These are phyloP conservation scores for Boletus subcaerulescens DNA, from an alignment of 768 basidiomycete genomes.

Conservation along the genomic window DNA sequence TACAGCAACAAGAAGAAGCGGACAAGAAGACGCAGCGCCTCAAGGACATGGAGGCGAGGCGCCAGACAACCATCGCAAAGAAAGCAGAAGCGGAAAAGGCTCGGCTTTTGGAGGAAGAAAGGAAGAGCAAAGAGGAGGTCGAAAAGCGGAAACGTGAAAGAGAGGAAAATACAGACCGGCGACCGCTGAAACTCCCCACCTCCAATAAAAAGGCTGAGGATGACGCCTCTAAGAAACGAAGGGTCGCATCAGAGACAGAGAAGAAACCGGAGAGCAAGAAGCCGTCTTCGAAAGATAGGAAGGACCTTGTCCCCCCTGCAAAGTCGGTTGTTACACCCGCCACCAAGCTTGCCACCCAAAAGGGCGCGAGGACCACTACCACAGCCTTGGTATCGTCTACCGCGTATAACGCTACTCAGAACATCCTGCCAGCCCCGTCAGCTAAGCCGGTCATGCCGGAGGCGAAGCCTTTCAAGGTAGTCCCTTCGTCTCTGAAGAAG, in stretches of 20 bases:
- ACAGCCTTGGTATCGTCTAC: slow-evolving; percentile 36
- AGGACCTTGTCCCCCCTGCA: slow-evolving; percentile 26
- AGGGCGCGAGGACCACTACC: slow-evolving; percentile 35
- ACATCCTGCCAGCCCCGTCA: slow-evolving; percentile 26
- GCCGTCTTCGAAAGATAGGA: slow-evolving; percentile 54
- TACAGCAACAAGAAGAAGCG: slow-evolving; percentile 84
- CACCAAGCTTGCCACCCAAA: slow-evolving; percentile 30
- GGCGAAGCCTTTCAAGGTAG: slow-evolving; percentile 36
- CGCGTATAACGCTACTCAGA: slow-evolving; percentile 39
- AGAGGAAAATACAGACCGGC: slow-evolving; percentile 73
- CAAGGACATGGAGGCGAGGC: slow-evolving; percentile 80
- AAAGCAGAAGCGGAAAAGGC: slow-evolving; percentile 79
- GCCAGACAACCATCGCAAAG: slow-evolving; percentile 65
- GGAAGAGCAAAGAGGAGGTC: slow-evolving; percentile 66
- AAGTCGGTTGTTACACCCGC: slow-evolving; percentile 28
- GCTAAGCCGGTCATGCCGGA: slow-evolving; percentile 31
- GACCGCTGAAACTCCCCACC: slow-evolving; percentile 46
- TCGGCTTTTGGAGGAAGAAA: slow-evolving; percentile 62
- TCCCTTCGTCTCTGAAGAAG: slow-evolving; percentile 42
- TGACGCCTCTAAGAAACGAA: slow-evolving; percentile 70
- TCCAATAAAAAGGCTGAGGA: slow-evolving; percentile 71
- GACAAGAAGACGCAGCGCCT: slow-evolving; percentile 73
- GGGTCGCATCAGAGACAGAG: slow-evolving; percentile 48
- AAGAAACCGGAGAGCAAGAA: slow-evolving; percentile 63
- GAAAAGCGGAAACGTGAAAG: slow-evolving; percentile 81